Evolutionary conservation across 1,284 basidiomycete genomes (phyloP), one percentile per base, ranked within the genome.

Genomic region (Veloboletus limbatus): DNA sequence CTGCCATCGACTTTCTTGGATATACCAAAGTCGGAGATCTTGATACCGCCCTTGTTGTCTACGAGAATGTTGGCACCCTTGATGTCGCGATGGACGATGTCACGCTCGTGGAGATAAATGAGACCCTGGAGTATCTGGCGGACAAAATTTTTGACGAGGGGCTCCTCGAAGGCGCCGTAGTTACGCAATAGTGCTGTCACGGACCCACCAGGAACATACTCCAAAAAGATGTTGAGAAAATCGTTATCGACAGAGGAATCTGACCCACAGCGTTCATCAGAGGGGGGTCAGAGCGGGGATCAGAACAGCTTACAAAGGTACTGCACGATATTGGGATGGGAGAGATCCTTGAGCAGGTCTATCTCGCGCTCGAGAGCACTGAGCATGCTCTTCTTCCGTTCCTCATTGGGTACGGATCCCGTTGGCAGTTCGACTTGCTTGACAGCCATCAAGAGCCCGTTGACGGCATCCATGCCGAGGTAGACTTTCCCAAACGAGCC

Each of bases 21-120:
- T 59, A 99, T 98, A 54, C 97, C 97, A 60, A 99, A 99, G 69
- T 99, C 97, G 5, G 92, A 95, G 36, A 99, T 98, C 71, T 99
- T 99, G 74, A 98, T 88, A 9, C 93, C 93, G 8, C 95, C 94
- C 69, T 97, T 97, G 74, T 98, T 98, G 68, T 99, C 96, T 10
- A 98, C 95, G 45, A 99, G 80, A 49, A 99, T 97, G 65, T 99
- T 98, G 33, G 92, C 96, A 20, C 96, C 96, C 62, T 98, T 99
- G 73, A 99, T 98, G 62, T 99, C 96, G 21, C 96, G 89, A 68
- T 99, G 96, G 48, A 99, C 94, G 65, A 99, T 98, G 56, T 92
- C 93, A 8, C 88, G 81, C 55, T 89, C 88, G 63, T 99, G 97
- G 8, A 99, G 78, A 61, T 98, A 99, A 55, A 85, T 81, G 34